phyloP scores from a whole-genome alignment of 2,329 filamentous ascomycete species.

The Pyricularia sp. region DNA sequence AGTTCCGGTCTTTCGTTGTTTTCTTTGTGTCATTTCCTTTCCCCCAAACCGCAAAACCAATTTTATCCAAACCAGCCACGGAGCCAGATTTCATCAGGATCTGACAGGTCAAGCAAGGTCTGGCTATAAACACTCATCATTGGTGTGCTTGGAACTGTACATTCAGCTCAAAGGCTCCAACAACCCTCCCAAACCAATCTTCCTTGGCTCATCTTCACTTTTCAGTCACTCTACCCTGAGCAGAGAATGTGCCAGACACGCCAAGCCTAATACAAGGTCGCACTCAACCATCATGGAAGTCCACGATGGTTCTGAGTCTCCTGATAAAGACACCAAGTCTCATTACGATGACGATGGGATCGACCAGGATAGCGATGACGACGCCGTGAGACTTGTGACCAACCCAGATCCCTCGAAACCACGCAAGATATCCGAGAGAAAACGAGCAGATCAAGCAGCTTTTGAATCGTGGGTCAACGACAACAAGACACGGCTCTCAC shows the following conservation, averaged over 20 bases:
- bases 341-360: slow-evolving; percentile 2
- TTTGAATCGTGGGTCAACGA: slow-evolving; percentile 34
- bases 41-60: neutral
- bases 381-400: slow-evolving; percentile 14
- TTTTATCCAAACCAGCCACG: neutral
- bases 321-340: no score
- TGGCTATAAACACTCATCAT: neutral
- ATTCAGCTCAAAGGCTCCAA: neutral
- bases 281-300: neutral
- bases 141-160: neutral
- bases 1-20: neutral
- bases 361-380: slow-evolving; percentile 18
- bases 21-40: neutral
- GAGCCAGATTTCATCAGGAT: neutral
- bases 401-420: slow-evolving; percentile 19
- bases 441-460: slow-evolving; percentile 37
- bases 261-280: neutral
- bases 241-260: neutral
- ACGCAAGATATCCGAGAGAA: slow-evolving; percentile 33
- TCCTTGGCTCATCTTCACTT: neutral
- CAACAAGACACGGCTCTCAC: slow-evolving; percentile 26
- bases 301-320: neutral
- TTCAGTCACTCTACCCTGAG: neutral
- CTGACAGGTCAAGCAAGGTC: neutral
- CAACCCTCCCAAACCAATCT: neutral